Percentiles rank a stretch among this genome's conserved stretches.
Conservation (phyloP, 148 eudicot species). For the Heliosperma pusillum region DNA sequence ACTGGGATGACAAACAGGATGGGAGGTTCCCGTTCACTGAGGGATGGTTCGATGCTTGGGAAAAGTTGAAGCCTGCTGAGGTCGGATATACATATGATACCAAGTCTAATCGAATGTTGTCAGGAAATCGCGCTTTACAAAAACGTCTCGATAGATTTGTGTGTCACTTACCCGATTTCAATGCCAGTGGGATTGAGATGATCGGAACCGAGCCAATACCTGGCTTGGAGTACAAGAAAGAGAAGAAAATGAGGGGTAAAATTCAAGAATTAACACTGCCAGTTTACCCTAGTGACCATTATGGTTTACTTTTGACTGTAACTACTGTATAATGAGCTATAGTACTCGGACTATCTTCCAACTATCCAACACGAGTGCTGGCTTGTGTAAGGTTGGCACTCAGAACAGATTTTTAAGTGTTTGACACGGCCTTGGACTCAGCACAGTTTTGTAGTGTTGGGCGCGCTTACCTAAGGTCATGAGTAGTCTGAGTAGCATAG, state of each 20-base stretch:
- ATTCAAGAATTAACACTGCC: constrained; percentile 62
- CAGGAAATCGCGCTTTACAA: constrained; percentile 51
- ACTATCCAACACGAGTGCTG: too few species aligned
- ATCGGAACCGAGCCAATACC: constrained; percentile 72
- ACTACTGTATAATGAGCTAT: not conserved
- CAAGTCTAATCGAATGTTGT: constrained; percentile 69
- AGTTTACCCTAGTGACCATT: constrained; percentile 89
- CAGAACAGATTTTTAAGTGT: too few species aligned
- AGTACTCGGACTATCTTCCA: too few species aligned
- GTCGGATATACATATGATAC: constrained; percentile 81
- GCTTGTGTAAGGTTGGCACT: too few species aligned
- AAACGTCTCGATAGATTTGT: constrained; percentile 70
- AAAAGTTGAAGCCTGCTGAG: constrained; percentile 51
- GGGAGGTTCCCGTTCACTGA: constrained; percentile 61
- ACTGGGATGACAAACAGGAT: constrained; percentile 86
- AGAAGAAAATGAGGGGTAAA: constrained; percentile 57
- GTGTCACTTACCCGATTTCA: constrained; percentile 53
- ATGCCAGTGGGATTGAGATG: constrained; percentile 52
- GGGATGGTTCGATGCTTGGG: constrained; percentile 90
- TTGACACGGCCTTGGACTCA: too few species aligned
- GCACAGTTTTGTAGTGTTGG: too few species aligned
- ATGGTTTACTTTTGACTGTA: constrained; percentile 63
- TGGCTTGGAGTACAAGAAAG: constrained; percentile 46
- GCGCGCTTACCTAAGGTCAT: too few species aligned
- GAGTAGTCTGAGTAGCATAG: too few species aligned